Base-by-base conservation (phyloP, 495 filamentous ascomycete genomes). In the Pseudomonodictys pantanalensis region DNA sequence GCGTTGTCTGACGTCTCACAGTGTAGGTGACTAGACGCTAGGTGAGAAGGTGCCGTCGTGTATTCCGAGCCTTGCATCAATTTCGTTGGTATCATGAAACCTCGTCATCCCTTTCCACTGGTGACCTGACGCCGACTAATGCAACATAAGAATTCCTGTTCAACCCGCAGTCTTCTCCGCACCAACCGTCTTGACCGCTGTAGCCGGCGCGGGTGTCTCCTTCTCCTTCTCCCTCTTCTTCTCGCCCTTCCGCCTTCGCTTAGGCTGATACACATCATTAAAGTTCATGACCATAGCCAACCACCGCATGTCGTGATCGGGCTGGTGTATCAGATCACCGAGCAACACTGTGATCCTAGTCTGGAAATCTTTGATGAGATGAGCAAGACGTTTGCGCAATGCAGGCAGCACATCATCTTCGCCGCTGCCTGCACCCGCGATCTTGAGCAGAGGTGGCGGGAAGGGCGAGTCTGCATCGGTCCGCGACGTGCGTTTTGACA, bases 211-310 rank as follows among this genome's bases (percentile, higher is more conserved):
- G 52, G 52, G 55, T 25, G 54, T 62, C 50, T 67, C 67, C 54
- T 59, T 58, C 33, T 56, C 59, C 33, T 49, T 56, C 17, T 65
- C 65, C 8, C 52, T 58, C 24, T 52, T 35, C 52, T 52, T 62
- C 45, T 56, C 56, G 1, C 32, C 55, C 49, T 67, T 63, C 39
- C 76, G 71, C 71, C 85, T 80, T 72, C 83, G 77, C 56, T 83
- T 79, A 2, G 88, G 87, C 71, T 87, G 79, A 73, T 97, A 97
- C 7, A 96, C 90, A 72, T 97, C 92, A 72, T 99, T 99, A 70
- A 99, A 99, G 69, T 97, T 99, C 90, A 99, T 95, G 20, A 92
- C 88, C 45, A 96, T 89, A 9, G 88, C 95, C 58, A 99, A 76
- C 76, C 97, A 95, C 39, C 92, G 81, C 88, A 99, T 91, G 65